Base-by-base conservation (phyloP, 495 filamentous ascomycete genomes). In the Halenospora varia region DNA sequence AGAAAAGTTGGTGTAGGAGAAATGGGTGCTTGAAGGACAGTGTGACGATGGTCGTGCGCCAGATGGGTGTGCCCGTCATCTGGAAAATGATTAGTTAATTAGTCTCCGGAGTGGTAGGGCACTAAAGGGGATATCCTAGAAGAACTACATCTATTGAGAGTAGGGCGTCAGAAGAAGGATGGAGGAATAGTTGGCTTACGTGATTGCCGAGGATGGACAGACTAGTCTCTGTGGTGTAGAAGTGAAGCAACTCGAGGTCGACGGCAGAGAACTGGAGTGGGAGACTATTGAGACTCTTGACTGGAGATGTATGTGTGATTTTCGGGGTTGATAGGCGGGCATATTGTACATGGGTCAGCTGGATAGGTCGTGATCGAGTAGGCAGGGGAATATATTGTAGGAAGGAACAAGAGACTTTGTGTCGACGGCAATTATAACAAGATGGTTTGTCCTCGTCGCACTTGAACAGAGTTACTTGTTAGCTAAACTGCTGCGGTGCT, bases 201-300 rank as follows among this genome's bases (percentile, higher is more conserved):
- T 56, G 22, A 17, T 18, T 26, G 35, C 35, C 52, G 9, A 46
- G 25, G 10, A 55, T 45, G 10, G 18, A 18, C 11, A 45, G 29
- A 17, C 52, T 22, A 22, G 52, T 52, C 79, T 59, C 77, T 77
- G 10, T 79, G 73, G 53, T 81, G 76, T 62, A 80, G 73, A 24
- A 80, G 61, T 53, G 68, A 68, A 20, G 56, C 3, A 81, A 67
- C 63, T 81, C 78, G 48, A 81, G 66, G 53, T 78, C 67, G 13
- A 76, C 68, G 59, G 70, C 63, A 26, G 71, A 71, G 19, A 70
- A 71, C 24, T 59, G 10, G 15, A 20, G 35, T 19, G 52, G 29
- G 23, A 55, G 41, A 22, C 35, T 25, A 18, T 15, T 15, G 25
- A 55, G 52, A 3, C 17, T 18, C 13, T 44, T 42, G 8, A 3